Base-by-base conservation (phyloP, 2,329 filamentous ascomycete species). In the Neoarthrinium moseri region DNA sequence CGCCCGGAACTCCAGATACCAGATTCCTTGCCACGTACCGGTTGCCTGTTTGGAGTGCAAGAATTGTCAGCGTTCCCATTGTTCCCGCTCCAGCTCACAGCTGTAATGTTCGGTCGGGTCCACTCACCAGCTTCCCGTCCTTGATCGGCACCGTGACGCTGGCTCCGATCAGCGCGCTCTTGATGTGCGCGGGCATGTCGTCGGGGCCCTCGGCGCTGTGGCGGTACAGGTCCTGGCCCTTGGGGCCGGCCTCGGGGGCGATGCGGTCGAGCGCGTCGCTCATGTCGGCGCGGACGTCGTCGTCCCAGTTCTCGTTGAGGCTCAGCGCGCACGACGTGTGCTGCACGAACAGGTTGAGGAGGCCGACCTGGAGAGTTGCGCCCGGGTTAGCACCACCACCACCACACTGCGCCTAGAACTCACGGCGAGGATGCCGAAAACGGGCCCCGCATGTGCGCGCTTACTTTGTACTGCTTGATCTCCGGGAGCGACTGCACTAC, bases 131-230 rank as follows among this genome's bases (percentile, higher is more conserved):
- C 56, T 80, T 84, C 30, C 94, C 94, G 60, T 97, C 84, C 49
- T 81, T 86, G 65, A 99, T 96, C 2, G 94, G 94, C 48, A 99
- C 87, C 5, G 85, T 92, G 3, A 97, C 83, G 56, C 87, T 95
- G 4, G 91, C 89, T 12, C 94, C 94, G 23, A 97, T 78, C 40
- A 99, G 72, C 0, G 90, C 87, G 47, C 86, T 90, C 71, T 99
- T 99, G 66, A 99, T 86, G 68, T 99, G 94, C 48, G 91, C 87
- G 29, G 94, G 94, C 90, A 97, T 96, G 68, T 97, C 94, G 71
- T 99, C 94, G 42, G 72, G 68, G 1, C 94, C 94, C 74, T 96
- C 94, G 0, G 86, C 91, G 59, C 80, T 83, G 70, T 99, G 94
- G 34, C 89, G 74, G 69, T 97, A 99, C 36, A 97, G 66, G 7